phyloP scores from a whole-genome alignment of 1,139 yeast genomes.

The Casaregolazyma lundiana region DNA sequence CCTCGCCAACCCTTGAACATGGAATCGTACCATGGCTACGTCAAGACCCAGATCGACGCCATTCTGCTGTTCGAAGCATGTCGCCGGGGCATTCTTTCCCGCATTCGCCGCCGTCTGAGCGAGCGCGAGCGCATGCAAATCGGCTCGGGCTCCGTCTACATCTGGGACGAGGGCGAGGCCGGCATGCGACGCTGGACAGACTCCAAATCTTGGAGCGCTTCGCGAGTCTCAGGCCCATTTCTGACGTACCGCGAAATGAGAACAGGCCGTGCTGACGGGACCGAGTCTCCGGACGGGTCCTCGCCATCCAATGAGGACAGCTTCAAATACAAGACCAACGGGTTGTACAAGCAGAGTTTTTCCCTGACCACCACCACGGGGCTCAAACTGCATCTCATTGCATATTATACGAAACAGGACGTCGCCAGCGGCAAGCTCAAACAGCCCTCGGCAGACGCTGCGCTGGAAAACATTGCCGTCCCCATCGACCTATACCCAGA shows the following conservation, averaged over 20 bases:
- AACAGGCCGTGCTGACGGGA: constrained; percentile 26
- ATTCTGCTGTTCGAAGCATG: constrained; percentile 61
- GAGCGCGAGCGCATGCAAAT: constrained; percentile 52
- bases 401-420: constrained; percentile 42
- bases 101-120: constrained; percentile 54
- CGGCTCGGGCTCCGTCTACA: constrained; percentile 56
- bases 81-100: constrained; percentile 51
- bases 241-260: constrained; percentile 62
- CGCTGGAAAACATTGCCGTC: constrained; percentile 34
- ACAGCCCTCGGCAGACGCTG: constrained; percentile 42
- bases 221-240: constrained; percentile 63
- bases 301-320: too few species aligned
- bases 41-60: constrained; percentile 59
- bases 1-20: constrained; percentile 19
- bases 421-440: constrained; percentile 29
- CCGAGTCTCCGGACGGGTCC: too few species aligned
- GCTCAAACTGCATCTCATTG: constrained; percentile 52
- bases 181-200: constrained; percentile 78
- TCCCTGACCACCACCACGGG: constrained; percentile 47
- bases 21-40: constrained; percentile 60
- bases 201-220: constrained; percentile 65
- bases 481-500: constrained; percentile 39
- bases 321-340: constrained; percentile 41
- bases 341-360: constrained; percentile 56
- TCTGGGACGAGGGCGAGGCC: constrained; percentile 68